A percentile compares a stretch with the other conserved stretches of the same genome.
These are phyloP conservation scores for Cytidiella melzeri DNA, from an alignment of 768 basidiomycete genomes.

Conservation along the genomic window DNA sequence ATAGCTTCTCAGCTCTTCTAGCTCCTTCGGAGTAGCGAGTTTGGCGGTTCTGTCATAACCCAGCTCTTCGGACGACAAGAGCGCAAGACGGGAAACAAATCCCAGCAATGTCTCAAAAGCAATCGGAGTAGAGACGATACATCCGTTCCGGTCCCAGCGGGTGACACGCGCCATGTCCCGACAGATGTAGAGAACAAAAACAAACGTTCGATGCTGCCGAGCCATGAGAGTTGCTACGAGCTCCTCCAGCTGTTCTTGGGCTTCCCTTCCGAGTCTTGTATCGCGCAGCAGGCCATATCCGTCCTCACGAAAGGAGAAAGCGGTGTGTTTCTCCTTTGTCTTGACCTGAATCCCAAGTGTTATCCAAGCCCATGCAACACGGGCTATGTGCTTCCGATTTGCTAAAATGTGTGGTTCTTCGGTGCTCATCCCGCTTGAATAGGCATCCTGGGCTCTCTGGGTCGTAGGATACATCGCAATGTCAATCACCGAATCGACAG, in stretches of 20 bases:
- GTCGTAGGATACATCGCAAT: not conserved
- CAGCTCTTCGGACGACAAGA: not conserved
- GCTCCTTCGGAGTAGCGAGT: not conserved
- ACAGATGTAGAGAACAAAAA: not conserved
- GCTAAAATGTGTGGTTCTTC: too few species aligned
- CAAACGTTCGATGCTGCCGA: constrained; percentile 1
- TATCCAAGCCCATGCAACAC: not conserved
- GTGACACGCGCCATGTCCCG: not conserved
- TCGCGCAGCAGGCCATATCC: not conserved
- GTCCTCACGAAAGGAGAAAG: too few species aligned
- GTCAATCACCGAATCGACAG: not conserved
- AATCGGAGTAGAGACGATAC: not conserved
- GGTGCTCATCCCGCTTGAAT: too few species aligned
- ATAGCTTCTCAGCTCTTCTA: not conserved
- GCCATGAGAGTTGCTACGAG: not conserved
- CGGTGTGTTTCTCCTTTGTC: too few species aligned
- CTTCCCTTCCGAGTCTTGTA: not conserved
- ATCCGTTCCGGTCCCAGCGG: constrained; percentile 6
- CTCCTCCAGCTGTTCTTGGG: not conserved
- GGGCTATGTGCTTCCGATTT: constrained; percentile 1
- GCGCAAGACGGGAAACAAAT: not conserved
- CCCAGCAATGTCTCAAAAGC: not conserved
- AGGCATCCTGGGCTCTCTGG: not conserved
- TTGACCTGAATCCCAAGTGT: not conserved
- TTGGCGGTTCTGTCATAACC: constrained; percentile 1